phyloP scores from a whole-genome alignment of 2,329 filamentous ascomycete genomes.

The Harringtonia lauricola region DNA sequence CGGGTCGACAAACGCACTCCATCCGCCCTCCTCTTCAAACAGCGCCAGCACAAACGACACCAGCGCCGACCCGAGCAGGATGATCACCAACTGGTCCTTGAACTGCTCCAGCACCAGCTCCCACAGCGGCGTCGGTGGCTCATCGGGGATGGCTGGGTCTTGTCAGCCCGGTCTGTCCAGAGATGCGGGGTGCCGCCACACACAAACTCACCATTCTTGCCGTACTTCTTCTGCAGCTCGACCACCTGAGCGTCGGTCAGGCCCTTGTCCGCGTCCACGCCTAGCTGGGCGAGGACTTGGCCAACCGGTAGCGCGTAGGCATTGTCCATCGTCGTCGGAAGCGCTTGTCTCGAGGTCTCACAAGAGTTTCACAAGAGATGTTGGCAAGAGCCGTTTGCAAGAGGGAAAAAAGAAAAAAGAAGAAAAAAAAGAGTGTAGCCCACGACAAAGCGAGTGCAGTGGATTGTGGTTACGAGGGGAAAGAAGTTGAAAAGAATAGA shows the following conservation, averaged over 20 bases:
- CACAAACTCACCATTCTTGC: slow-evolving; percentile 50
- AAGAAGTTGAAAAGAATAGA: neutral
- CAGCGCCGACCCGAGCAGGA: slow-evolving; percentile 82
- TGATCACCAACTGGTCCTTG: slow-evolving; percentile 96
- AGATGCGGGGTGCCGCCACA: neutral
- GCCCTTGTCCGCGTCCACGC: slow-evolving; percentile 42
- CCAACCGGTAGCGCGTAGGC: slow-evolving; percentile 47
- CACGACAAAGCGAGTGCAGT: no score
- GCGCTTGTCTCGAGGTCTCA: neutral
- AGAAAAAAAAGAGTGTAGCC: no score
- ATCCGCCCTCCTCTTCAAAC: slow-evolving; percentile 86
- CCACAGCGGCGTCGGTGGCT: slow-evolving; percentile 93
- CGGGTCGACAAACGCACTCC: slow-evolving; percentile 96
- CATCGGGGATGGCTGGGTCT: slow-evolving; percentile 64
- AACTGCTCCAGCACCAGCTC: slow-evolving; percentile 96
- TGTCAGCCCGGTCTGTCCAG: no score
- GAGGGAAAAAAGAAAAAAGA: neutral
- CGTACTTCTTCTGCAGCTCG: slow-evolving; percentile 45
- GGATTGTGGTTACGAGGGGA: no score
- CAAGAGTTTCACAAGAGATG: neutral
- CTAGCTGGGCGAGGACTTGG: slow-evolving; percentile 48
- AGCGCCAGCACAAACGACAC: slow-evolving; percentile 90
- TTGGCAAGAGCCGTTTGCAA: neutral
- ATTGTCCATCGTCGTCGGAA: slow-evolving; percentile 40
- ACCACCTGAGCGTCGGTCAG: slow-evolving; percentile 48